Conservation (phyloP, 202 grass and related monocot genomes). For the Digitaria exilis region DNA sequence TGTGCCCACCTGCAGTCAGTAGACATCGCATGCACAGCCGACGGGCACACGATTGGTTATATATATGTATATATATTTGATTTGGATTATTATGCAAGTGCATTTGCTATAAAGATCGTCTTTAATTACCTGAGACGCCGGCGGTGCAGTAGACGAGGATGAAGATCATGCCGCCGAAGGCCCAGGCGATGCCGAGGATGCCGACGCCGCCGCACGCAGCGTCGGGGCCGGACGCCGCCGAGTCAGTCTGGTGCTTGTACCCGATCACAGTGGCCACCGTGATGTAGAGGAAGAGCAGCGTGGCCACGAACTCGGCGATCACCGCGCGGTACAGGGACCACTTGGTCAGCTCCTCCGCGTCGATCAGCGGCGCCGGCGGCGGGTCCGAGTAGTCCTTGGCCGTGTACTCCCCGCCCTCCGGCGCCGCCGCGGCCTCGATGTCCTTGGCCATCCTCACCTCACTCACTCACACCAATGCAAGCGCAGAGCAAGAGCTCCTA, state of each 20-base stretch:
- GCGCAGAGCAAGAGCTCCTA: background rate
- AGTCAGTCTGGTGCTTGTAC: constrained; percentile 86
- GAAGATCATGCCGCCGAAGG: constrained; percentile 98
- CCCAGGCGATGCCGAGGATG: constrained; percentile 89
- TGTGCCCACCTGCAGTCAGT: constrained; percentile 48
- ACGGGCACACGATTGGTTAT: no score
- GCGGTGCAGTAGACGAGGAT: constrained; percentile 97
- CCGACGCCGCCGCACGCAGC: constrained; percentile 80
- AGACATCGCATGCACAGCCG: no score
- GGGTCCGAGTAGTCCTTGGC: constrained; percentile 85
- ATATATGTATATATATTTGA: no score
- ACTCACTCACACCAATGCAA: background rate
- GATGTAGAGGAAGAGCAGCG: constrained; percentile 90
- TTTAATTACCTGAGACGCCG: constrained; percentile 76
- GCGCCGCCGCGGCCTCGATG: constrained; percentile 55
- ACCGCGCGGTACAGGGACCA: constrained; percentile 92
- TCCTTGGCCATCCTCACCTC: constrained; percentile 65
- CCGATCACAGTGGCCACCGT: constrained; percentile 93
- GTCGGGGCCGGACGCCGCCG: constrained; percentile 35
- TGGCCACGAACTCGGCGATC: constrained; percentile 92
- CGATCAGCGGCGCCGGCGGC: constrained; percentile 67
- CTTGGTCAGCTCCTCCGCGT: constrained; percentile 76
- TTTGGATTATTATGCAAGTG: no score
- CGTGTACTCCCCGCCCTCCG: constrained; percentile 43
- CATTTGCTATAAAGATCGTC: no score